A percentile compares a stretch with the other conserved stretches of the same genome.
Conservation (phyloP, 1,139 yeast species). For the Pneumocystis carinii region DNA sequence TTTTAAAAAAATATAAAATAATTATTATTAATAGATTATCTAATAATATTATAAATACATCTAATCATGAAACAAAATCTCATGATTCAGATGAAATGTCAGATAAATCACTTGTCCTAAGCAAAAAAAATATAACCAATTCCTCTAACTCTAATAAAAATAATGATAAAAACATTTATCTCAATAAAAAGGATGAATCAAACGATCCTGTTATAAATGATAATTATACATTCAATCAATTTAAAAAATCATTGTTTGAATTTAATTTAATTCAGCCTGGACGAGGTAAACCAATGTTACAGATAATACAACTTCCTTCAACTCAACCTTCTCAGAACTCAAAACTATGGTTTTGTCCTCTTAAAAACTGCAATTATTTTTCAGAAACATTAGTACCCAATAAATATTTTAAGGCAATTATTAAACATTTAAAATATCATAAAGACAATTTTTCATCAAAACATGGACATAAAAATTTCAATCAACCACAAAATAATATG, state of each 20-base stretch:
- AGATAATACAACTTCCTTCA: neutral
- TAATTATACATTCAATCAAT: neutral
- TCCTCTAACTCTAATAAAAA: neutral
- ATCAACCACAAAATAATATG: neutral
- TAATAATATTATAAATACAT: neutral
- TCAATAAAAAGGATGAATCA: neutral
- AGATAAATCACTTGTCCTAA: neutral
- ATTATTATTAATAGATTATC: neutral
- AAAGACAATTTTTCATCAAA: neutral
- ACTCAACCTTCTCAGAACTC: neutral
- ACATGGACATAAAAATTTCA: neutral
- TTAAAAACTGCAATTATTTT: neutral
- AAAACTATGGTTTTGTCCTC: neutral
- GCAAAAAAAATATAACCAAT: neutral
- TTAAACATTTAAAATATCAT: neutral
- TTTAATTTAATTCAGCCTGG: neutral
- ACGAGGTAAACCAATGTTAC: neutral
- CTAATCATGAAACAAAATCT: neutral
- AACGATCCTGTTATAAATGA: neutral
- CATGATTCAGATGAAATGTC: neutral
- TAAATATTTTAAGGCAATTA: neutral
- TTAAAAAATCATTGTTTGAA: neutral
- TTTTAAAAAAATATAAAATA: neutral
- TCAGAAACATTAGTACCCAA: neutral
- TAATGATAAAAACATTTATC: neutral